These are phyloP conservation scores for Cokeromyces recurvatus DNA, from an alignment of 371 early-diverging fungal species.

Conservation along the genomic window DNA sequence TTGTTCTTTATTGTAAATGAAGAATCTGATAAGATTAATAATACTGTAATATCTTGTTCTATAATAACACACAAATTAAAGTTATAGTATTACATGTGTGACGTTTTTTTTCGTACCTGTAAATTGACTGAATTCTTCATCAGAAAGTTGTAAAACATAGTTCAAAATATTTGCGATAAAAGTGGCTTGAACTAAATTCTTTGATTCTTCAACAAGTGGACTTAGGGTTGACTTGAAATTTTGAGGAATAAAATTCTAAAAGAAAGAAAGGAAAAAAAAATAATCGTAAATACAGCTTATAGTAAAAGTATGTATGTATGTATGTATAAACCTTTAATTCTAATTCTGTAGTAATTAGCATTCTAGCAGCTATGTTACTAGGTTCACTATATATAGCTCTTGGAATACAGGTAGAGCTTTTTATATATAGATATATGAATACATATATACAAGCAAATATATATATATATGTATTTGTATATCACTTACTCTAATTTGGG, in stretches of 20 bases:
- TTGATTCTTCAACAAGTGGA: not conserved
- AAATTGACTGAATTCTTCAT: not conserved
- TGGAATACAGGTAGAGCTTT: too few species aligned
- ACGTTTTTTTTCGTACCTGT: not conserved
- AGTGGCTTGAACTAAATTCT: not conserved
- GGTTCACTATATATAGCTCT: slow-evolving; percentile 7
- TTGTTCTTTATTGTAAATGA: not conserved
- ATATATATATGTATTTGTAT: too few species aligned
- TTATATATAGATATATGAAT: too few species aligned
- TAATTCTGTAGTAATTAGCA: slow-evolving; percentile 10
- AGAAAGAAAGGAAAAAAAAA: not conserved
- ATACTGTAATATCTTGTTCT: slow-evolving; percentile 7
- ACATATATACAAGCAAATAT: too few species aligned
- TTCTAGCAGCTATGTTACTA: slow-evolving; percentile 9
- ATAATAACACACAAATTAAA: not conserved
- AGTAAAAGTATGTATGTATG: not conserved
- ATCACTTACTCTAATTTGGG: too few species aligned
- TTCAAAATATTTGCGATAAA: not conserved
- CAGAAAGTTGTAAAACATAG: slow-evolving; percentile 1
- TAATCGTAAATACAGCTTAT: too few species aligned
- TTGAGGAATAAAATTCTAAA: not conserved
- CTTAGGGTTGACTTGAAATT: not conserved
- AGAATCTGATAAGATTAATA: slow-evolving; percentile 8
- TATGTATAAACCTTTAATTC: slow-evolving; percentile 4
- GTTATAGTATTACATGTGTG: not conserved